A percentile compares a stretch with the other conserved stretches of the same genome.
Conservation (phyloP, 257 asterid genomes). For the Gentiana dahurica region DNA sequence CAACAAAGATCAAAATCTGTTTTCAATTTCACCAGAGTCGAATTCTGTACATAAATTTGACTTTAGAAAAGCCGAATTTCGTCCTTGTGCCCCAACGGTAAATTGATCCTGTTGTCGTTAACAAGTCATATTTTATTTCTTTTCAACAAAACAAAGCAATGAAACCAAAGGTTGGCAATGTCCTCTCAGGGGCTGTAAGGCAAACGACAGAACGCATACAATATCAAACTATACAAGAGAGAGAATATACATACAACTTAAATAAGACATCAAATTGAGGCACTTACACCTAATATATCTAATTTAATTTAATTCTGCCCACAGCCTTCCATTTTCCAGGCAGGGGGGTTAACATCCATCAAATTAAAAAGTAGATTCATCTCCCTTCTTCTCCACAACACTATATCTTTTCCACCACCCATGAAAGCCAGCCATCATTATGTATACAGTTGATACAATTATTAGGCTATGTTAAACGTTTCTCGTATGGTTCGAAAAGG, state of each 20-base stretch:
- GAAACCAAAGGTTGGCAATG: no score
- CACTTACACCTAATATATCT: constrained; percentile 8
- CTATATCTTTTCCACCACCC: not conserved
- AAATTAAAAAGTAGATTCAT: not conserved
- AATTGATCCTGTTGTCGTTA: no score
- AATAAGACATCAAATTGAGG: constrained; percentile 13
- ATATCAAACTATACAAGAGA: constrained; percentile 9
- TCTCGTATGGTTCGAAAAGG: constrained; percentile 62
- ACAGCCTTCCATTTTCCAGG: constrained; percentile 41
- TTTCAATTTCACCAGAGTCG: no score
- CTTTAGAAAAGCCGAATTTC: no score
- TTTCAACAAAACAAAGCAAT: no score
- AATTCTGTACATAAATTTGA: no score
- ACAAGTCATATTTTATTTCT: no score
- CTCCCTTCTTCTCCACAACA: constrained; percentile 19
- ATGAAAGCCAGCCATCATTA: no score
- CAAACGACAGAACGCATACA: no score
- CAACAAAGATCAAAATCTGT: no score
- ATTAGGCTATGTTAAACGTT: constrained; percentile 54
- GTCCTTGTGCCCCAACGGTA: no score
- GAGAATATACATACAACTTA: constrained; percentile 13
- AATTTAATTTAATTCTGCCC: constrained; percentile 33
- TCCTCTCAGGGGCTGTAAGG: no score
- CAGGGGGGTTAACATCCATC: constrained; percentile 22
- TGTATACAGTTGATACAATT: not conserved